Conservation (phyloP, 108 stramenopile genomes). For the Phaeodactylum tricornutum region DNA sequence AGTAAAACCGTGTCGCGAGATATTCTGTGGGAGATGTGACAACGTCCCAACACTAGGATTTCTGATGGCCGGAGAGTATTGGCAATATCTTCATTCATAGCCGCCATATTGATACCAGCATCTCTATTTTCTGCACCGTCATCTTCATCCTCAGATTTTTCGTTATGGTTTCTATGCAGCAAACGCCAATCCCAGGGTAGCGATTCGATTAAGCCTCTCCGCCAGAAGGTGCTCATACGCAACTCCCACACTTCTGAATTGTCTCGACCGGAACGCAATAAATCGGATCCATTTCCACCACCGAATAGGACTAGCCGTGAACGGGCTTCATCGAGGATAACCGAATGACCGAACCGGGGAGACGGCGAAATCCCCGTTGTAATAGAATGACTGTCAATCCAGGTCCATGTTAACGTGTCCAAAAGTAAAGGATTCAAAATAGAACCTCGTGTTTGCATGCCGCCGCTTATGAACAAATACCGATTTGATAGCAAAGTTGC, state of each 20-base stretch:
- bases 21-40: conserved; percentile 34
- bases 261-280: conserved; percentile 42
- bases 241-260: conserved; percentile 51
- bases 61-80: conserved; percentile 23
- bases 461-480: conserved; percentile 45
- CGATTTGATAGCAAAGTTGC: conserved; percentile 39
- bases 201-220: neutral
- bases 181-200: conserved; percentile 2
- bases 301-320: conserved; percentile 53
- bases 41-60: conserved; percentile 39
- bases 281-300: conserved; percentile 41
- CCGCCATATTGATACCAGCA: neutral
- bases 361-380: conserved; percentile 8
- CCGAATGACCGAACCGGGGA: conserved; percentile 52
- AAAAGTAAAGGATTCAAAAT: conserved; percentile 27
- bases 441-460: conserved; percentile 35
- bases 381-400: conserved; percentile 17
- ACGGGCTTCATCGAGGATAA: conserved; percentile 30
- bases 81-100: neutral
- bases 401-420: conserved; percentile 47
- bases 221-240: conserved; percentile 19
- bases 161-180: conserved; percentile 1
- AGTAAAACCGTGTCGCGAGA: conserved; percentile 35
- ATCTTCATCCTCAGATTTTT: neutral
- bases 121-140: neutral